These are phyloP conservation scores for Mychonastes homosphaera DNA, from an alignment of 139 green algal genomes.

Conservation along the genomic window DNA sequence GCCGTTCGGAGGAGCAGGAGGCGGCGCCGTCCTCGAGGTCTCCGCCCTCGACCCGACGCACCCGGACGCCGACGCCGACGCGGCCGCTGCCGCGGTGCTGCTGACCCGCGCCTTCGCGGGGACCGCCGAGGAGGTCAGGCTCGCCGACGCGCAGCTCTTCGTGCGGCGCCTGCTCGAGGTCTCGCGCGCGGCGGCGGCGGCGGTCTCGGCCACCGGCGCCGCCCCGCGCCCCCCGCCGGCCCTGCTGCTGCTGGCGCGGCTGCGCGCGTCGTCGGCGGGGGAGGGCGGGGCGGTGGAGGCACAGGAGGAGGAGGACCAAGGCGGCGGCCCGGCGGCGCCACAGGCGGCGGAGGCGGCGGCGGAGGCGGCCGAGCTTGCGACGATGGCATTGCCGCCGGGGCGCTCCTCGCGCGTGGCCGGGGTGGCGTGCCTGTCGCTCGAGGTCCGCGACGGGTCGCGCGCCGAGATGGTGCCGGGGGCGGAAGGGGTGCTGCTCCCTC, in stretches of 20 bases:
- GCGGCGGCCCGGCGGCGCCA: too few species aligned
- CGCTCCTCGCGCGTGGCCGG: neutral
- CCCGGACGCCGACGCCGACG: neutral
- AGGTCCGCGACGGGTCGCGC: neutral
- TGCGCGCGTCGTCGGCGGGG: too few species aligned
- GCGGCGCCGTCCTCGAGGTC: neutral
- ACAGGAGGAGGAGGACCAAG: too few species aligned
- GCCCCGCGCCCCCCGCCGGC: neutral
- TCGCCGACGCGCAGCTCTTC: constrained; percentile 3
- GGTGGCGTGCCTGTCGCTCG: neutral
- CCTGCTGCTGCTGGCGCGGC: neutral
- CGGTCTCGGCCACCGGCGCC: neutral
- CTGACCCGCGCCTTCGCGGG: constrained; percentile 17
- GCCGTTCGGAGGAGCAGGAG: neutral
- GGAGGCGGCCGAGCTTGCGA: neutral
- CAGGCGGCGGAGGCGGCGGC: neutral
- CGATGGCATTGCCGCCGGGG: neutral
- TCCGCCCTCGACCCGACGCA: neutral
- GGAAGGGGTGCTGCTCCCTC: neutral
- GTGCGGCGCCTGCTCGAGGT: neutral
- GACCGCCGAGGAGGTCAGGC: constrained; percentile 1
- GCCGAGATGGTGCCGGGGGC: neutral
- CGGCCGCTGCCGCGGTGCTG: constrained; percentile 5
- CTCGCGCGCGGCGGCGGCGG: too few species aligned
- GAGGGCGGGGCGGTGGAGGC: too few species aligned